A percentile compares a stretch with the other conserved stretches of the same genome.
Evolutionary conservation across 441 rosid species (phyloP).

Genomic region (Erodium moschatum): DNA sequence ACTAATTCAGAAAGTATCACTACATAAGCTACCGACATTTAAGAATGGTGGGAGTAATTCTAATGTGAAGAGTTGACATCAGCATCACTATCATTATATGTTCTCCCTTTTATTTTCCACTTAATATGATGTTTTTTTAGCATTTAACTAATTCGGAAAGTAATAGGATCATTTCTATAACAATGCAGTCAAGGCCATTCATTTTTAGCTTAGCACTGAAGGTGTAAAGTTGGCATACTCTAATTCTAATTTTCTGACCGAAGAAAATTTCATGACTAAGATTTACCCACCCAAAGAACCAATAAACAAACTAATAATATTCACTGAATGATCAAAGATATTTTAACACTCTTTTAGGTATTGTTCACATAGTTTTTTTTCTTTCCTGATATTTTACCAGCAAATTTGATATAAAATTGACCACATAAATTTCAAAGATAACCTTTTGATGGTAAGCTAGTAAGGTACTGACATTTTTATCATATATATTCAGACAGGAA

Average conservation of each 20-base stretch:
- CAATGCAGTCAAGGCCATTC: background rate
- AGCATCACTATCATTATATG: no score
- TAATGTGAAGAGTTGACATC: no score
- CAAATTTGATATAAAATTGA: background rate
- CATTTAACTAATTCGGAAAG: background rate
- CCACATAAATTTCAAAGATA: background rate
- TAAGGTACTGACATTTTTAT: background rate
- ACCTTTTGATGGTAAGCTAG: background rate
- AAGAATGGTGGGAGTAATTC: no score
- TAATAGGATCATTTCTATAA: background rate
- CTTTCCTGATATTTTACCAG: background rate
- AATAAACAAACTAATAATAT: background rate
- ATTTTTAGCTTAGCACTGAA: background rate
- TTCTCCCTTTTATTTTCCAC: no score
- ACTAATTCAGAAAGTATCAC: background rate
- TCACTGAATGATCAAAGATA: background rate
- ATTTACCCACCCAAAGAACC: background rate
- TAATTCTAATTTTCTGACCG: slow-evolving; percentile 4
- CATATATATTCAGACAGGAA: background rate
- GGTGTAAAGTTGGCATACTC: background rate
- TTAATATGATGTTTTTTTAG: no score
- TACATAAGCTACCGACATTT: no score
- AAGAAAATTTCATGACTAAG: background rate
- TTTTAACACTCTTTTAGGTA: background rate
- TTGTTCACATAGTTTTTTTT: background rate